Evolutionary conservation across 78 protist species (phyloP).

Genomic region (Blattamonas nauphoetae): DNA sequence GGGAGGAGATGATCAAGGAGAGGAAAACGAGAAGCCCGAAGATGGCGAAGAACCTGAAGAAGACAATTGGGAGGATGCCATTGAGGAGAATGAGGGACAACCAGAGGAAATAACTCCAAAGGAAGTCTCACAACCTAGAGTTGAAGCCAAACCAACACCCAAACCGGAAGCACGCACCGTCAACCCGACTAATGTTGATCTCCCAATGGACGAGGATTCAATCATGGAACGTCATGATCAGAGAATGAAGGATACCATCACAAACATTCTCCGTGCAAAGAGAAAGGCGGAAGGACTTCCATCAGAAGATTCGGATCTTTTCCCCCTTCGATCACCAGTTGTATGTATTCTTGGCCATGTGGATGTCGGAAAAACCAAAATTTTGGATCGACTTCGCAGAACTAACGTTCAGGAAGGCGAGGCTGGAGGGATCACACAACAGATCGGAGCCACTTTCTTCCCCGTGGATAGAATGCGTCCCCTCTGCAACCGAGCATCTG

Average conservation of each 20-base stretch:
- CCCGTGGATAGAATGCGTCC: slow-evolving; percentile 66
- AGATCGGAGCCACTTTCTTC: slow-evolving; percentile 98
- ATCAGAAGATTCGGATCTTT: neutral
- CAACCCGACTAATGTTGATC: neutral
- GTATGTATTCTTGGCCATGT: slow-evolving; percentile 96
- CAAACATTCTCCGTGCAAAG: slow-evolving; percentile 46
- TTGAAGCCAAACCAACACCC: neutral
- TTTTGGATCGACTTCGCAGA: slow-evolving; percentile 86
- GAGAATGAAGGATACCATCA: neutral
- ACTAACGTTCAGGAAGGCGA: slow-evolving; percentile 97
- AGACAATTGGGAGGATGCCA: neutral
- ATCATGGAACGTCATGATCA: neutral
- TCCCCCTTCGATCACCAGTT: slow-evolving; percentile 80
- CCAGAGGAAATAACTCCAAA: neutral
- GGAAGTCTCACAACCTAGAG: neutral
- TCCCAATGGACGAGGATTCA: neutral
- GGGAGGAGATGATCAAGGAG: slow-evolving; percentile 11
- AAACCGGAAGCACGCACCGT: slow-evolving; percentile 9
- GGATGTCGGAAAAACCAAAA: slow-evolving; percentile 96
- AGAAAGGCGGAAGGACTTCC: slow-evolving; percentile 21
- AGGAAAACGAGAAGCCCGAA: slow-evolving; percentile 2
- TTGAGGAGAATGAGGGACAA: neutral
- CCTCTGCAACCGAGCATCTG: slow-evolving; percentile 33
- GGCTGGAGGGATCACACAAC: slow-evolving; percentile 99
- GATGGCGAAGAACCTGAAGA: neutral